Percentiles rank a stretch among this genome's conserved stretches.
Conservation (phyloP, 495 filamentous ascomycete species). For the Penicilliopsis zonata region DNA sequence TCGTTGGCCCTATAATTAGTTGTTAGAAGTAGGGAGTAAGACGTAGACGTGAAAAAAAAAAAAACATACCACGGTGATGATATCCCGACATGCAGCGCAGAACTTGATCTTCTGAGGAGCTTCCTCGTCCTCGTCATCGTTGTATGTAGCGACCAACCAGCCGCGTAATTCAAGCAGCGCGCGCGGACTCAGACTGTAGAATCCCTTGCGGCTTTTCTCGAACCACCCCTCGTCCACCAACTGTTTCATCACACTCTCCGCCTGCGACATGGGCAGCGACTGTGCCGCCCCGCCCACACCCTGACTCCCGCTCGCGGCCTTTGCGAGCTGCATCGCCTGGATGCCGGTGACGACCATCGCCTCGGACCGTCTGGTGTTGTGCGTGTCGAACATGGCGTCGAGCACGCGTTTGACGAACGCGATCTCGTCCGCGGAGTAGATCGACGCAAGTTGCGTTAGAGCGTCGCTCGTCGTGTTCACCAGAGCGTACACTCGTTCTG, state of each 20-base stretch:
- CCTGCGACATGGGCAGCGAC: slow-evolving; percentile 62
- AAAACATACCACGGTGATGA: slow-evolving; percentile 60
- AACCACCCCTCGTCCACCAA: slow-evolving; percentile 80
- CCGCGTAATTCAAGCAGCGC: slow-evolving; percentile 72
- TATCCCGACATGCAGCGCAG: slow-evolving; percentile 82
- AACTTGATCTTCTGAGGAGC: slow-evolving; percentile 58
- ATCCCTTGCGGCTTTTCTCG: slow-evolving; percentile 55
- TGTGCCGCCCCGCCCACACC: slow-evolving; percentile 30
- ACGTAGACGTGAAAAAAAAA: background rate
- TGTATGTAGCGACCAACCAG: slow-evolving; percentile 79
- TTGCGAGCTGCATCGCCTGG: slow-evolving; percentile 47
- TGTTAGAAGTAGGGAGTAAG: slow-evolving; percentile 3
- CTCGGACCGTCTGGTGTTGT: slow-evolving; percentile 66
- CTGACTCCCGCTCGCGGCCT: slow-evolving; percentile 15
- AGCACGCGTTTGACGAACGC: slow-evolving; percentile 79
- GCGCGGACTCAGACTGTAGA: slow-evolving; percentile 62
- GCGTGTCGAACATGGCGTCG: slow-evolving; percentile 81
- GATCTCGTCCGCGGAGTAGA: slow-evolving; percentile 71
- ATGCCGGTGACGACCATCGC: slow-evolving; percentile 67
- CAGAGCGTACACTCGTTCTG: slow-evolving; percentile 50
- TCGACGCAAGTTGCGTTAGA: slow-evolving; percentile 78
- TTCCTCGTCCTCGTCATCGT: slow-evolving; percentile 47
- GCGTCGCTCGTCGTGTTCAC: slow-evolving; percentile 84
- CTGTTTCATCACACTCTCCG: slow-evolving; percentile 54
- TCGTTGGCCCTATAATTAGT: slow-evolving; percentile 51